Base-by-base conservation (phyloP, 1,284 basidiomycete species). In the Stygiomarasmius scandens region DNA sequence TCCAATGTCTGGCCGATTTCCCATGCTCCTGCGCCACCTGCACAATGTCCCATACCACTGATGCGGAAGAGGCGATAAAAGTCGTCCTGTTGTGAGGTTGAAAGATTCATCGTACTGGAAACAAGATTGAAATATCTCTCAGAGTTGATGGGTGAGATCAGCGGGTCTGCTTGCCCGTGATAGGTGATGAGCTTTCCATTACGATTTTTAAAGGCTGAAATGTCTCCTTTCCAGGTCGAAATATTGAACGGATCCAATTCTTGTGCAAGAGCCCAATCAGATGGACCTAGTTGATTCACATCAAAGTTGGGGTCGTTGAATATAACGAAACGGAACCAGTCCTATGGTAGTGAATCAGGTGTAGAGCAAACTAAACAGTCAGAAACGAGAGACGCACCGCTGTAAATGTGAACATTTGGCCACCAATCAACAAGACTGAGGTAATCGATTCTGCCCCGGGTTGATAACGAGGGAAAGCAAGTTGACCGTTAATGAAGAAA, bases 401-500 rank as follows among this genome's bases (percentile, higher is more conserved):
- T 24, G 58, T 58, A 43, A 54, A 44, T 16, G 16, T 19, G 19
- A 63, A 57, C 20, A 50, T 14, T 14, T 34, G 10, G n/a, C 63
- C 64, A 12, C 29, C 45, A 24, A 59, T 58, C 23, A 56, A 32
- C 20, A 12, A n/a, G 1, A 27, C 24, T 2, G 36, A 48, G 3
- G 25, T 32, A 4, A 48, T 34, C 11, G 16, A 22, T 19, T 55
- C 51, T 2, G 61, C 51, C 2, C 64, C 64, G 4, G 65, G 65
- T 43, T 66, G 48, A 54, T 54, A 55, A 5, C 61, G 60, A 1
- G 72, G 68, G 54, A 71, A 74, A 14, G 71, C 46, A 10, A 66
- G 56, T 52, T 71, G 62, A 16, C 72, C 73, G n/a, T 71, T 59
- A 24, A 68, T 70, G 56, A 67, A 69, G 45, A 73, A 61, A 8